Base-by-base conservation (phyloP, 768 basidiomycete species). In the Exidia glandulosa region DNA sequence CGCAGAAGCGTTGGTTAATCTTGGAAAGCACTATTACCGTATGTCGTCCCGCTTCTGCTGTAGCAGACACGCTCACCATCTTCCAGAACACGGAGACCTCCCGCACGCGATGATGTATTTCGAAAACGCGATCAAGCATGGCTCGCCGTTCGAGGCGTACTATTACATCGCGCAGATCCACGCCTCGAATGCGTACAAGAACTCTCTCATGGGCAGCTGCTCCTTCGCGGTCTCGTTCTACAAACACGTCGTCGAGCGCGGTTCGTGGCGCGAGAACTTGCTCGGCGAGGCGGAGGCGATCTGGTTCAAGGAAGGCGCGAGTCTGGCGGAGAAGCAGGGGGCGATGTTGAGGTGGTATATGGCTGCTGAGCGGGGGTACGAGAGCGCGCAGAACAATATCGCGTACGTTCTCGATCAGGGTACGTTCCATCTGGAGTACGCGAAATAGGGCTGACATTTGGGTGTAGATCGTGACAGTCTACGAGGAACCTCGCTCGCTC, bases 271-370 rank as follows among this genome's bases (percentile, higher is more conserved):
- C 32, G 87, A 90, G 56, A 85, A 93, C 65, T 78, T 90, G 56
- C 68, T 96, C 30, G 78, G 81, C 34, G 90, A 95, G 45, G 94
- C 92, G 3, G 88, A 92, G 65, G 74, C 76, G 57, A 78, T 79
- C 4, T 93, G 90, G 90, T 69, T 79, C 83, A 32, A 82, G 80
- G 12, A 81, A 82, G 2, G 84, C 87, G 41, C 61, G 47, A 3
- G 61, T 47, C 41, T 32, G 50, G 76, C 82, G 48, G 89, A 88
- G 32, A 85, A 84, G 67, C 86, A 92, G 63, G 79, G 82, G 57
- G 95, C 95, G 2, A 84, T 98, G 74, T 73, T 98, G 32, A 86
- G 88, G 55, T 99, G 96, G 92, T 91, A 87, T 88, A 81, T 96
- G 57, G 91, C 93, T 32, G 92, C 91, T 9, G 96, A 99, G 74